Percentiles rank a stretch among this genome's conserved stretches.
These are phyloP conservation scores for Neonectria magnoliae DNA, from an alignment of 2,329 filamentous ascomycete genomes.

Conservation along the genomic window DNA sequence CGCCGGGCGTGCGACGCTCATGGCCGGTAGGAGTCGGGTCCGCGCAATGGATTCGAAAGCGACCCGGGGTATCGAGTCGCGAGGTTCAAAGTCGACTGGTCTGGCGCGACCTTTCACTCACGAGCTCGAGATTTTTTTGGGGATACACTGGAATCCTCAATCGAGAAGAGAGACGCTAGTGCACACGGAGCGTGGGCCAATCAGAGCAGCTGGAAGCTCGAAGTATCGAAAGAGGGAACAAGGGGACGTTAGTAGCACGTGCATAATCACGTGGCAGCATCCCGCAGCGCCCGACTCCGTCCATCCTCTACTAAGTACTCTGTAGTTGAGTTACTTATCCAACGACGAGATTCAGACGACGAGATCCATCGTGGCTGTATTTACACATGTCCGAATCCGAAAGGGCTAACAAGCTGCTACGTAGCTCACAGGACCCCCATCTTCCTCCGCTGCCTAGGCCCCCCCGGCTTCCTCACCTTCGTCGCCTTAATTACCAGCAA, in stretches of 20 bases:
- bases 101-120: conserved; percentile 37
- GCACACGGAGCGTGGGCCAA: conserved; percentile 25
- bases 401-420: neutral
- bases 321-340: too few relatives aligned
- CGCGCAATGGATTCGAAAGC: conserved; percentile 9
- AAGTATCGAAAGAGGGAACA: neutral
- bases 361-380: neutral
- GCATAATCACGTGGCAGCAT: neutral
- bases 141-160: conserved; percentile 39
- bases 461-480: neutral
- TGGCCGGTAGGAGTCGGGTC: conserved; percentile 49
- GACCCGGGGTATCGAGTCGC: conserved; percentile 20
- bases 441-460: neutral
- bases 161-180: conserved; percentile 38
- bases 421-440: too few relatives aligned
- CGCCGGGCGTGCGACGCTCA: conserved; percentile 66
- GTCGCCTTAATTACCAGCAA: neutral
- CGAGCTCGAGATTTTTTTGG: conserved; percentile 49
- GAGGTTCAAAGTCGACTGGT: conserved; percentile 22
- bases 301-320: too few relatives aligned
- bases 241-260: neutral
- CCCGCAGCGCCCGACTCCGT: too few relatives aligned
- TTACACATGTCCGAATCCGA: conserved; percentile 1
- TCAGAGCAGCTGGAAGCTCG: conserved; percentile 15
- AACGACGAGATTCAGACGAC: neutral